Evolutionary conservation across 2,329 filamentous ascomycete genomes (phyloP).

Genomic region (Hypoxylon sp.): DNA sequence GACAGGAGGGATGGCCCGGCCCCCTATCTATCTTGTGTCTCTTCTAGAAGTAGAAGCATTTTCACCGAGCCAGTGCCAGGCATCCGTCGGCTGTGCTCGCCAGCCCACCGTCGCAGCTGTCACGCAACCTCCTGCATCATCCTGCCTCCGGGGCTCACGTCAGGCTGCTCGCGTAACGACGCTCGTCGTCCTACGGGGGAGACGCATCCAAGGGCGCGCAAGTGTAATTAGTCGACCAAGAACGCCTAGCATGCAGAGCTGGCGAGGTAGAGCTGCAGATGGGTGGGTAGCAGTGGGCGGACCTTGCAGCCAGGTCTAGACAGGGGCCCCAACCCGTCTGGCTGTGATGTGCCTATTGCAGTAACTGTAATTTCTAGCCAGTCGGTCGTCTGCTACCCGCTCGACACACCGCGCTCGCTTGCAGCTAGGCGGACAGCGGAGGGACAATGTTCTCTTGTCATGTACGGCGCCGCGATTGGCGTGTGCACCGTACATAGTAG

Average conservation of each 20-base stretch:
- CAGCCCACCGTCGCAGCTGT: slow-evolving; percentile 3
- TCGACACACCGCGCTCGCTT: slow-evolving; percentile 19
- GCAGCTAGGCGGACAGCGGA: slow-evolving; percentile 13
- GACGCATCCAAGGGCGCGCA: neutral
- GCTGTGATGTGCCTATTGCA: slow-evolving; percentile 23
- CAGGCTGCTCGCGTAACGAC: slow-evolving; percentile 12
- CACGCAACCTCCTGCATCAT: slow-evolving; percentile 12
- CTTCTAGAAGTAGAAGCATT: slow-evolving; percentile 36
- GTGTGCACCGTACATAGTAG: neutral
- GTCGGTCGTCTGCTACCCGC: slow-evolving; percentile 8
- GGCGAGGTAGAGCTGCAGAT: slow-evolving; percentile 11
- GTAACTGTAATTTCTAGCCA: slow-evolving; percentile 15
- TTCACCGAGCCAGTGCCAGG: slow-evolving; percentile 5
- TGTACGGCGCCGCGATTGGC: slow-evolving; percentile 19
- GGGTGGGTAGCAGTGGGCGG: slow-evolving; percentile 24
- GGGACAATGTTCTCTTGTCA: slow-evolving; percentile 15
- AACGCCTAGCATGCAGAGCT: slow-evolving; percentile 13
- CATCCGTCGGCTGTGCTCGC: neutral
- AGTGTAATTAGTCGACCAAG: slow-evolving; percentile 19
- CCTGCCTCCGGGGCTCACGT: slow-evolving; percentile 26
- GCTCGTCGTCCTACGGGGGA: slow-evolving; percentile 9
- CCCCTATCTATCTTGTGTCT: slow-evolving; percentile 14
- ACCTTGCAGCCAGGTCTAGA: slow-evolving; percentile 26
- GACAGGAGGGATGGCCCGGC: too few relatives aligned
- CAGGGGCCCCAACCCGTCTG: slow-evolving; percentile 22